Percentiles rank a stretch among this genome's conserved stretches.
Conservation (phyloP, 148 eudicot species). For the Salicornia ramosissima region DNA sequence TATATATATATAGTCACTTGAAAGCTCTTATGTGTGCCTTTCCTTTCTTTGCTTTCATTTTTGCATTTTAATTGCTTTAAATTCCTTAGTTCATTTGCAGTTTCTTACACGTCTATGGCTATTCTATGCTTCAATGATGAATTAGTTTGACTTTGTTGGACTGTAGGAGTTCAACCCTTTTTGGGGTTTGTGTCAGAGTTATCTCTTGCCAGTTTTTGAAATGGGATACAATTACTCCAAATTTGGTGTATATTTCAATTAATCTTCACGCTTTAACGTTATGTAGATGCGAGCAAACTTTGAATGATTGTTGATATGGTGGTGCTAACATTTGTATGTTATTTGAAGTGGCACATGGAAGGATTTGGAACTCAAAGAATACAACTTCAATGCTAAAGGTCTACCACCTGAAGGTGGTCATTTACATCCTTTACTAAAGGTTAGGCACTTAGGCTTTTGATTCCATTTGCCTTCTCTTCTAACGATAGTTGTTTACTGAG, state of each 20-base stretch:
- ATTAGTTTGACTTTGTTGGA: neutral
- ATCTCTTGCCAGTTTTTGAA: neutral
- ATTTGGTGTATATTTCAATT: neutral
- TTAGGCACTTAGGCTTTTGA: conserved; percentile 22
- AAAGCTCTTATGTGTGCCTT: too few relatives aligned
- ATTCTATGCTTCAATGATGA: neutral
- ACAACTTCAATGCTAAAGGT: conserved; percentile 92
- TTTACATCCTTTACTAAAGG: conserved; percentile 94
- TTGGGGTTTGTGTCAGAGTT: neutral
- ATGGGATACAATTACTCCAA: too few relatives aligned
- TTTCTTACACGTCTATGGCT: too few relatives aligned
- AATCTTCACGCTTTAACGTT: neutral
- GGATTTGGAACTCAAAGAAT: conserved; percentile 77
- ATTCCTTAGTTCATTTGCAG: too few relatives aligned
- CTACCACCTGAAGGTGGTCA: conserved; percentile 77
- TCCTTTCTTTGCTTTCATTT: too few relatives aligned
- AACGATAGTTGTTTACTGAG: neutral
- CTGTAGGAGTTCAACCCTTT: neutral
- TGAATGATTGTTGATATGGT: neutral
- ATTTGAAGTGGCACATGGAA: conserved; percentile 73
- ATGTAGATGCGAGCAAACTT: neutral
- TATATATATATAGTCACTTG: too few relatives aligned
- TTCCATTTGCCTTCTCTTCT: neutral
- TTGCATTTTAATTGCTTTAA: too few relatives aligned
- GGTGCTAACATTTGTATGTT: conserved; percentile 2